Base-by-base conservation (phyloP, 2,329 filamentous ascomycete species). In the Aspergillus luchuensis region DNA sequence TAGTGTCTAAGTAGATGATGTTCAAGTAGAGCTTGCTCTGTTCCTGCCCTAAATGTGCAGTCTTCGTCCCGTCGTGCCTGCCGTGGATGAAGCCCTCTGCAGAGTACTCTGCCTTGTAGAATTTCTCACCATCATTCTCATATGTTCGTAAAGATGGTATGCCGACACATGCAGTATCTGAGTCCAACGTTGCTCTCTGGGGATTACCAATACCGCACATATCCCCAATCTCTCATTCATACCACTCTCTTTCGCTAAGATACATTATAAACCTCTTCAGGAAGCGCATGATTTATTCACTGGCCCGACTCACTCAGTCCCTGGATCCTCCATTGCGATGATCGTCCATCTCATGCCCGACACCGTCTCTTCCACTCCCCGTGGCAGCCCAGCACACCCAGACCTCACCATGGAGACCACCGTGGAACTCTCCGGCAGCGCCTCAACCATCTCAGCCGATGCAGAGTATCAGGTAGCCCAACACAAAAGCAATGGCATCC, bases 391-490 rank as follows among this genome's bases (percentile, higher is more conserved):
- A 10, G 13, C 11, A 11, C 17, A 7, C 38, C 23, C 21, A 15
- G 8, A 8, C n/a, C 8, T 25, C 19, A 5, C 33, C 17, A 15
- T n/a, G 6, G 30, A 55, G 10, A 36, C 17, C 8, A 51, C 50
- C 1, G 23, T 53, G 10, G 53, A 36, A 21, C 56, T 53, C 17
- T 56, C 62, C 23, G 58, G 61, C 17, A 65, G 64, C 30, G 63
- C 61, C 10, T 72, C 69, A 5, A 60, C 60, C 11, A 58, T 69
- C 38, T 73, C 72, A 8, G 71, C 72, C 39, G 58, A 59, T n/a
- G 66, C 70, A 17, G 66, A 72, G 52, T 33, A 62, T 33, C 59
- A 59, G 50, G 54, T 58, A 56, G 58, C 13, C 15, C 60, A 63
- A 13, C 55, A 50, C 8, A 56, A 53, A 15, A 58, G 62, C 23